Base-by-base conservation (phyloP, 2,329 filamentous ascomycete genomes). In the Decorospora gaudefroyi region DNA sequence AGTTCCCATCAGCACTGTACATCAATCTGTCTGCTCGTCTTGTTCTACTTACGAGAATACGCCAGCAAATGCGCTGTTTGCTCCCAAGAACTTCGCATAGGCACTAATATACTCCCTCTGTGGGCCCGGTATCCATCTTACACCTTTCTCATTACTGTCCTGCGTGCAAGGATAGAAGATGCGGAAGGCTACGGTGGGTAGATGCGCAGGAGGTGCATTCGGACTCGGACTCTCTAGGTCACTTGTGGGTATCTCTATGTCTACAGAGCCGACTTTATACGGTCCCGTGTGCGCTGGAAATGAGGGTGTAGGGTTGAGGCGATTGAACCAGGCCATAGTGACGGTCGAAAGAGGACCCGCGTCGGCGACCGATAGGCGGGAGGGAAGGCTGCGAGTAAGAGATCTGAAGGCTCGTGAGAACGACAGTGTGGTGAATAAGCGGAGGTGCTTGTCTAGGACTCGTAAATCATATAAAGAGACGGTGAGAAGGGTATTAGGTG, bases 261-360 rank as follows among this genome's bases (percentile, higher is more conserved):
- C 89, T 55, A 89, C 76, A 2, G 86, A 88, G 52, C 88, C 89
- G 46, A 93, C 88, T 59, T 83, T 82, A 74, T 89, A 85, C 0
- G 87, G 86, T 0, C 88, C 90, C 1, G 85, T 84, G 64, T 90
- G 92, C 3, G 82, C 74, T 3, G 88, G 86, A 45, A 95, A 90
- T 1, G 77, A 70, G 1, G 88, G 88, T 4, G 90, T 74, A 0
- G 86, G 86, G 60, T 79, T 88, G 56, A 88, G 70, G 26, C 62
- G 65, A 25, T 69, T 67, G 29, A 77, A 62, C 57, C 69, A 71
- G 16, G 68, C 67, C 71, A 76, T 76, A 11, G 53, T 51, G 33
- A 43, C 42, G 18, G 49, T 32, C 15, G 44, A 36, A 13, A 45
- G 23, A 9, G 53, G 25, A 26, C 30, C 48, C n/a, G 42, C 28